Conservation (phyloP, 768 basidiomycete species). For the Podaxis sp. region DNA sequence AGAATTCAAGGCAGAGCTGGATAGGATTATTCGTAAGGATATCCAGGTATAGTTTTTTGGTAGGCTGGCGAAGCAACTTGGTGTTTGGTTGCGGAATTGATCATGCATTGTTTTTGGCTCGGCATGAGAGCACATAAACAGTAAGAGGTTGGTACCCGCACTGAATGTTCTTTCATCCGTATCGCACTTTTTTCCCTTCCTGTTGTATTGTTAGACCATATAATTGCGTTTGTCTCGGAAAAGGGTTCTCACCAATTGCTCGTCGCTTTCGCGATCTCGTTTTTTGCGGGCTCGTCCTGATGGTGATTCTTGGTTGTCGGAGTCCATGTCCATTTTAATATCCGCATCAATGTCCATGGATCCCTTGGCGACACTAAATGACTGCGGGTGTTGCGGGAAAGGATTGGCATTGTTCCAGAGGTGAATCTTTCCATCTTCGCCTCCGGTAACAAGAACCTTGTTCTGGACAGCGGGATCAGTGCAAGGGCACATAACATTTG, state of each 20-base stretch:
- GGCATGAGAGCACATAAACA: neutral
- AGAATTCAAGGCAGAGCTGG: neutral
- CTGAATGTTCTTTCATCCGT: neutral
- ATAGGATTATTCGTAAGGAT: neutral
- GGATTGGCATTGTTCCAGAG: conserved; percentile 18
- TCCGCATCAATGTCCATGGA: neutral
- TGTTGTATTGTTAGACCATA: neutral
- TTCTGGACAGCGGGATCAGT: conserved; percentile 13
- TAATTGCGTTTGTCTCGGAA: neutral
- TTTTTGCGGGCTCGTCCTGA: neutral
- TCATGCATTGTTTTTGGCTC: neutral
- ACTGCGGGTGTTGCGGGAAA: neutral
- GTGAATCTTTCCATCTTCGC: conserved; percentile 27
- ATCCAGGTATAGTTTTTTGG: neutral
- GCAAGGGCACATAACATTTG: neutral
- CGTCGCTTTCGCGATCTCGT: conserved; percentile 1
- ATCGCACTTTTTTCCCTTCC: conserved; percentile 5
- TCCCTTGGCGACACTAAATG: neutral
- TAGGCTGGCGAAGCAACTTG: neutral
- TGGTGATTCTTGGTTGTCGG: neutral
- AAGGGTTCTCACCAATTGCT: neutral
- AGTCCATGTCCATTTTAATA: neutral
- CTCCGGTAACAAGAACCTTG: conserved; percentile 24
- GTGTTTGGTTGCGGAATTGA: neutral
- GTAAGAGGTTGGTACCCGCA: neutral